phyloP scores from a whole-genome alignment of 2,329 filamentous ascomycete genomes.

The Aspergillus caelatus region DNA sequence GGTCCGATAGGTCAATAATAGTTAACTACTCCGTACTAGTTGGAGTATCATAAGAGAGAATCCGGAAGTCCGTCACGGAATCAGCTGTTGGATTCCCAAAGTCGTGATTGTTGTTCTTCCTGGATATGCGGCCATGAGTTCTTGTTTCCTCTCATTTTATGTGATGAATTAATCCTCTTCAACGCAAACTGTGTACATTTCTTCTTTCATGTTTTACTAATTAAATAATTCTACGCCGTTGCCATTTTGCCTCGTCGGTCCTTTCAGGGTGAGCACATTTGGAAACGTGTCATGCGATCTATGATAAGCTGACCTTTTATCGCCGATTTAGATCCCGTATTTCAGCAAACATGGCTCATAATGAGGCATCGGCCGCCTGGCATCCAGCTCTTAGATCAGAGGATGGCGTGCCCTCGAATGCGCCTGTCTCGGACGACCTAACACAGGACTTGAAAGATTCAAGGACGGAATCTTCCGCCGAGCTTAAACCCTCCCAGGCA shows the following conservation, averaged over 20 bases:
- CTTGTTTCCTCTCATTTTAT: slow-evolving; percentile 5
- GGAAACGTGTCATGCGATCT: slow-evolving; percentile 32
- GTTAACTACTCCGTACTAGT: background rate
- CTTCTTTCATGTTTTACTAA: slow-evolving; percentile 16
- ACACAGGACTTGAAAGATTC: background rate
- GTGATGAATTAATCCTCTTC: slow-evolving; percentile 1
- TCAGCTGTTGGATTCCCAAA: background rate
- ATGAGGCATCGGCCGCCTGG: slow-evolving; percentile 47
- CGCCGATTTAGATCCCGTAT: slow-evolving; percentile 11
- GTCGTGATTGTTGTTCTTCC: background rate
- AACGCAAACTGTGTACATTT: background rate
- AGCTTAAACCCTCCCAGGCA: background rate
- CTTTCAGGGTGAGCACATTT: slow-evolving; percentile 22
- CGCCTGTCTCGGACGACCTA: slow-evolving; percentile 20
- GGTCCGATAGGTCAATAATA: slow-evolving; percentile 5
- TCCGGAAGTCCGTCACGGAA: slow-evolving; percentile 9
- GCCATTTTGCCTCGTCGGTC: slow-evolving; percentile 19
- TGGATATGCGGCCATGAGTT: slow-evolving; percentile 10
- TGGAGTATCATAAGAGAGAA: background rate
- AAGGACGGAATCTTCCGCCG: background rate
- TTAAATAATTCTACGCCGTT: slow-evolving; percentile 5
- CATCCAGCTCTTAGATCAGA: slow-evolving; percentile 59
- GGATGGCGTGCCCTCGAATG: slow-evolving; percentile 20
- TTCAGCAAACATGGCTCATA: slow-evolving; percentile 28
- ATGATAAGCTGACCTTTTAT: slow-evolving; percentile 15